Evolutionary conservation across 176 grass and related monocot species (phyloP), one percentile per base, ranked within the genome.

Genomic region (Secale cereale): DNA sequence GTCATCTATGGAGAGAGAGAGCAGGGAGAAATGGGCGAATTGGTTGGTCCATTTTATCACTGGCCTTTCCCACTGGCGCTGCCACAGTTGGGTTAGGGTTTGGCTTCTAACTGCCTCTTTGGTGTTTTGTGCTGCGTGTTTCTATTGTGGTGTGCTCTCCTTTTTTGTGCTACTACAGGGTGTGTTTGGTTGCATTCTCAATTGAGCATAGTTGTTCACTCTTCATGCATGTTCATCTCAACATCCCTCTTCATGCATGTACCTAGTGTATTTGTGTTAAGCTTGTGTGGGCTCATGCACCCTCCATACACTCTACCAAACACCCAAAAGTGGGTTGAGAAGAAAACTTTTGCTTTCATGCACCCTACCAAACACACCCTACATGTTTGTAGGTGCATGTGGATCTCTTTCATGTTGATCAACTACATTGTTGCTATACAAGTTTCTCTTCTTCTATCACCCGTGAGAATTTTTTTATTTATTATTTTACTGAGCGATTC

Each of bases 21-120:
- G 11, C 57, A 6, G 73, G 4, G 29, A 59, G 83, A 59, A 74
- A 52, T 60, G 74, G 77, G 59, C 6, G 79, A 83, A 74, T 66
- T 74, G 66, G 45, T 79, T 86, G 67, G 59, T 36, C 76, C 65
- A 62, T 69, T 45, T 71, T 43, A 52, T 78, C 75, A 20, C 9
- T 36, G 39, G 3, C 65, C 22, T 82, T 82, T 78, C 56, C 36
- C 72, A 82, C 22, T 37, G 72, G 48, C 16, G 48, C 59, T 78
- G 65, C 79, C 77, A 33, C 64, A 43, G 43, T 64, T 82, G 63
- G 72, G 13, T 78, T 78, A 72, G 19, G 17, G 37, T 29, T 79
- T 78, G 67, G 61, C 35, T 37, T 65, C 4, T 23, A 71, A 82
- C 54, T 46, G 41, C 40, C n/a, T 76, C 1, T 32, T 63, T 64